Base-by-base conservation (phyloP, 257 asterid genomes). In the Forsythia viridissima region DNA sequence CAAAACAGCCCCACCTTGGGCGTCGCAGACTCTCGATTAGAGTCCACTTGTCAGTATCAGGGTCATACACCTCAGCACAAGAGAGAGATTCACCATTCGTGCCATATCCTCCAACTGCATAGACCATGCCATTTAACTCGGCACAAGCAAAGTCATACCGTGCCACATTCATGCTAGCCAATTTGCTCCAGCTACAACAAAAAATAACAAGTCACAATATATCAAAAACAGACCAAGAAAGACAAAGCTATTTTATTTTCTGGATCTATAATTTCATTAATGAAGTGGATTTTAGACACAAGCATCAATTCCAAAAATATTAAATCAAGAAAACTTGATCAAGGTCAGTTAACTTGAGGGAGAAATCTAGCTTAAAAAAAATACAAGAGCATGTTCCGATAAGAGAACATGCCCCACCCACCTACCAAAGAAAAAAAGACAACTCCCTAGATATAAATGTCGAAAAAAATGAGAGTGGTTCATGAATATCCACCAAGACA, bases 141-240 rank as follows among this genome's bases (percentile, higher is more conserved):
- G 97, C 94, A 76, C 97, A 92, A 24, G 96, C 98, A 52, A 94
- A 94, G 76, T 94, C 97, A 77, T 85, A 89, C 41, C 98, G 96
- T 1, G 94, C 86, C 74, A 90, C 87, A 11, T 90, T 92, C 96
- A 89, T 86, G 86, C 83, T 83, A 6, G 96, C 89, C 81, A 94
- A 70, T 77, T 84, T 90, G 91, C 89, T 91, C 98, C 98, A 94
- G 83, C 98, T 92, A 90, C 76, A 80, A 65, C 13, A 75, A 21
- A 46, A 34, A 44, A 8, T 8, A 30, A 46, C 63, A 61, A 3
- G 39, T 36, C 15, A 57, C 40, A 71, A 39, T 2, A 40, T 38
- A 30, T 65, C 40, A 68, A 13, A 74, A 21, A 39, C 18, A 30
- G 18, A 10, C 20, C 41, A 55, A 75, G 46, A 75, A 15, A 4